Conservation (phyloP, 148 eudicot species). For the Mesembryanthemum crystallinum region DNA sequence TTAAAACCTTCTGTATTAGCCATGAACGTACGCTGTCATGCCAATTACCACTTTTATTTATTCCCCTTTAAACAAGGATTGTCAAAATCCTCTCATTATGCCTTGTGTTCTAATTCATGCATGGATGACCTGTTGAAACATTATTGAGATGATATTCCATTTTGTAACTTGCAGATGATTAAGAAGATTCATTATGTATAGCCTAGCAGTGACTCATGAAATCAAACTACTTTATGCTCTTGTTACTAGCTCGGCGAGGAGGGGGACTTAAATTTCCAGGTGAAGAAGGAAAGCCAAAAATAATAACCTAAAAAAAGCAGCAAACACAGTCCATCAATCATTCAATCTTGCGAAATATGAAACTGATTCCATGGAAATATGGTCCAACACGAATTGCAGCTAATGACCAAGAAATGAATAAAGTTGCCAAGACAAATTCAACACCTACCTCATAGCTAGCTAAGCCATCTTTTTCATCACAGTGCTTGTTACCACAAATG, state of each 20-base stretch:
- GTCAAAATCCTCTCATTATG: too few species aligned
- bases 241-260: too few species aligned
- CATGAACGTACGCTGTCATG: too few species aligned
- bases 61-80: too few species aligned
- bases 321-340: background rate
- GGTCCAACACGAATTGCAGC: background rate
- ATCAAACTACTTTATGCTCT: background rate
- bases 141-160: too few species aligned
- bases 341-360: background rate
- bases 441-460: constrained; percentile 86
- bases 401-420: background rate
- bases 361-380: background rate
- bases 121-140: background rate
- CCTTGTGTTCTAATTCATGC: background rate
- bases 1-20: too few species aligned
- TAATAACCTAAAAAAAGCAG: background rate
- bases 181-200: background rate
- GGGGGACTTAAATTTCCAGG: too few species aligned
- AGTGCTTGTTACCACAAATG: constrained; percentile 90
- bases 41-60: too few species aligned
- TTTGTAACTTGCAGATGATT: background rate
- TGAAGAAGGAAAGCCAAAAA: too few species aligned
- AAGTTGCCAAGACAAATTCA: background rate
- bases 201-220: background rate
- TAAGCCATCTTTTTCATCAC: constrained; percentile 58